Conservation (phyloP, 495 filamentous ascomycete species). For the Aspergillus biplanus region DNA sequence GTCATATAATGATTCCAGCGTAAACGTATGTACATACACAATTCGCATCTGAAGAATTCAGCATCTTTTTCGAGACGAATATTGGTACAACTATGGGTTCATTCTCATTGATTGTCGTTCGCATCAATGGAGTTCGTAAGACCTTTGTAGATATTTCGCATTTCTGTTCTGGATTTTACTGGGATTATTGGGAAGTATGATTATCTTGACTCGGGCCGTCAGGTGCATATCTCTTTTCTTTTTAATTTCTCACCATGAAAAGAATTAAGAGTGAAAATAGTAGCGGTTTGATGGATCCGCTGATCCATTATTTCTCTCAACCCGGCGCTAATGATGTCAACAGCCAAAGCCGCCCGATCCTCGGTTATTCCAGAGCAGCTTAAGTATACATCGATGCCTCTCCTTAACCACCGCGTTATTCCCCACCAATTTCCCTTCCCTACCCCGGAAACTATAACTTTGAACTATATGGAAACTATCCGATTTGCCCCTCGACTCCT, state of each 20-base stretch:
- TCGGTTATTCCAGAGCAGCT: constrained; percentile 8
- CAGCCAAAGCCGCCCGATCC: constrained; percentile 3
- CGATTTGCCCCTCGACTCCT: constrained; percentile 7
- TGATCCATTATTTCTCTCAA: background rate
- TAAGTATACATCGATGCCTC: background rate
- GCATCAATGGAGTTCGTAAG: no score
- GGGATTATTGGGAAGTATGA: no score
- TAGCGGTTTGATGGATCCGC: no score
- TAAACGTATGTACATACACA: constrained; percentile 22
- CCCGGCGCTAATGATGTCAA: constrained; percentile 1
- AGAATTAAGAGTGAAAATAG: no score
- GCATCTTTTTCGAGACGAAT: no score
- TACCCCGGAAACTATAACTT: background rate
- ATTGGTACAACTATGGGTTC: no score
- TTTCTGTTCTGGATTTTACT: no score
- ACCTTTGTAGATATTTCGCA: no score
- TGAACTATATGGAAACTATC: background rate
- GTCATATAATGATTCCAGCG: constrained; percentile 24
- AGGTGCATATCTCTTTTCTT: no score
- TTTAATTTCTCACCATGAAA: no score
- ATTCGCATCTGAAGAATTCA: background rate
- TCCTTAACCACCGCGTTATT: background rate
- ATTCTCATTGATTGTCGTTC: no score
- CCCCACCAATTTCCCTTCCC: background rate
- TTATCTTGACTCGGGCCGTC: no score